Evolutionary conservation across 495 filamentous ascomycete species (phyloP).

Genomic region (Neurospora sp.): DNA sequence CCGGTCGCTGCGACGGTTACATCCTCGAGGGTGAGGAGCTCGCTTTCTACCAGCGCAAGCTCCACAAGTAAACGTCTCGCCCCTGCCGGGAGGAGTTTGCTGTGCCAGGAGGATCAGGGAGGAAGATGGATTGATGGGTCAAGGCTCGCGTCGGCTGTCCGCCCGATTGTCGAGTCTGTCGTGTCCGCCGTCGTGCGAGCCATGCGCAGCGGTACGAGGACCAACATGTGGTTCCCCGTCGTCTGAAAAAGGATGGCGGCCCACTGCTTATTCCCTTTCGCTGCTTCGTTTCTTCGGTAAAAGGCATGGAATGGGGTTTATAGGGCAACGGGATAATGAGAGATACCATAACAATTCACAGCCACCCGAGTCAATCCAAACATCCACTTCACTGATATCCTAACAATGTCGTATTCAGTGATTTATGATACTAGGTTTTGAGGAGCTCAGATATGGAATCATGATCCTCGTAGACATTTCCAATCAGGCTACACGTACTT

Average conservation of each 20-base stretch:
- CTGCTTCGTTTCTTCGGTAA: constrained; percentile 17
- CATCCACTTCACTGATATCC: background rate
- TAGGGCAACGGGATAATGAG: constrained; percentile 25
- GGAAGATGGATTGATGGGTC: constrained; percentile 5
- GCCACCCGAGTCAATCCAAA: constrained; percentile 12
- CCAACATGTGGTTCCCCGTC: background rate
- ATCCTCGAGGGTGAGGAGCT: constrained; percentile 98
- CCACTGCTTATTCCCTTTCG: constrained; percentile 15
- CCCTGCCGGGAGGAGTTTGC: background rate
- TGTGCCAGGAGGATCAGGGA: constrained; percentile 8
- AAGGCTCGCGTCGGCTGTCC: constrained; percentile 21
- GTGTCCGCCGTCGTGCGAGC: constrained; percentile 8
- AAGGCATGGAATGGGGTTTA: constrained; percentile 18
- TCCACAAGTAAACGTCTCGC: constrained; percentile 68
- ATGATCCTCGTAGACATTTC: background rate
- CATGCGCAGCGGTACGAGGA: background rate
- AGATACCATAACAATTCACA: constrained; percentile 18
- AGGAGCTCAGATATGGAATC: background rate
- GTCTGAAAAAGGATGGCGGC: background rate
- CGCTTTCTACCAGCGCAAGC: constrained; percentile 96
- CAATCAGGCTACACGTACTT: background rate
- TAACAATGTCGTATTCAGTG: background rate
- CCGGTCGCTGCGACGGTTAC: constrained; percentile 92
- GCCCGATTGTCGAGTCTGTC: constrained; percentile 22
- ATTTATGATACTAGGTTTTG: background rate